Evolutionary conservation across 1,284 basidiomycete species (phyloP), one percentile per base, ranked within the genome.

Genomic region (Naganishia sp.): DNA sequence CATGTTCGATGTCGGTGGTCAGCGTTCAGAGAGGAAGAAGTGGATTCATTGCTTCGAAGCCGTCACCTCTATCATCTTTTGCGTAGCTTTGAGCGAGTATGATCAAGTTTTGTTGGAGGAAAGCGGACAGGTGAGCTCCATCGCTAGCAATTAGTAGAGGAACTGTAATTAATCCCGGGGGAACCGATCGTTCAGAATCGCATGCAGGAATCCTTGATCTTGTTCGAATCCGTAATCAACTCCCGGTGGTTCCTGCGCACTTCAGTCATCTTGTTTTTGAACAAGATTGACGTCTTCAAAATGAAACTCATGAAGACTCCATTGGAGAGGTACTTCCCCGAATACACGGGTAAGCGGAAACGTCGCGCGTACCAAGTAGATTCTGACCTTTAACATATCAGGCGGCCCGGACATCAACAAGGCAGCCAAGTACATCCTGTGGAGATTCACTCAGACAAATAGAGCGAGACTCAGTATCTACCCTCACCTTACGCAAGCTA

Each of bases 251-350:
- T 99, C 83, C 81, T 92, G 33, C 85, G 92, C 56, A 94, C 92
- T 16, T 92, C 90, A 0, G 90, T 97, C 68, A 95, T 98, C 72
- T 79, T 97, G 18, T 94, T 95, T 83, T 78, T 96, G 64, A 97
- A 95, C 82, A 96, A 96, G 84, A 94, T 94, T 64, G 94, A 96
- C 74, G 88, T 96, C 2, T 97, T 97, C 84, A 94, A 94, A 83
- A 85, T 84, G 72, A 98, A 97, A 79, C 82, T 97, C 33, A 89
- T 91, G 4, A 94, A 92, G 83, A 79, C 82, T 7, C 94, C 94
- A 3, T 82, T 98, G 18, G 90, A 94, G 64, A 84, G 86, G 68
- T 95, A 92, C 79, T 98, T 97, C 79, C 88, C 92, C 1, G 95
- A 98, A 75, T 99, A 97, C 79, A 92, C 92, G 0, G 83, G 82